Evolutionary conservation across 805 yeast genomes (phyloP).

Genomic region (Candida yuanshanica): DNA sequence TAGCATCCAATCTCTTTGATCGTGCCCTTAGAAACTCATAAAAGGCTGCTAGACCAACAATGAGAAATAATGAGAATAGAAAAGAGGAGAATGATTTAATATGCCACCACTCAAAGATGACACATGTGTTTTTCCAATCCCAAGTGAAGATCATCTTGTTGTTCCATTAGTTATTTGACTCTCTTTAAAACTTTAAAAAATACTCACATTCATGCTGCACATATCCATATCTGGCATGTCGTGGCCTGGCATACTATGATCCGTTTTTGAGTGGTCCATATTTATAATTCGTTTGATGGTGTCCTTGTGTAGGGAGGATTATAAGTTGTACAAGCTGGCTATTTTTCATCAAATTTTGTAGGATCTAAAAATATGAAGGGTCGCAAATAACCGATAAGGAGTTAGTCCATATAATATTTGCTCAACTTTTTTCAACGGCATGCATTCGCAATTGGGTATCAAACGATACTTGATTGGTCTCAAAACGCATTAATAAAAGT

Average conservation of each 20-base stretch:
- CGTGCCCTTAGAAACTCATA: constrained; percentile 52
- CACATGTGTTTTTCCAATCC: constrained; percentile 68
- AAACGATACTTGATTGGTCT: too few species aligned
- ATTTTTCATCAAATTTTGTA: too few species aligned
- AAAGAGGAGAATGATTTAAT: constrained; percentile 47
- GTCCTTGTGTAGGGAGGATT: neutral
- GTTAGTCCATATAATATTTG: too few species aligned
- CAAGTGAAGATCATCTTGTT: constrained; percentile 66
- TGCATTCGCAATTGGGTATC: too few species aligned
- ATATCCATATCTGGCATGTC: constrained; percentile 22
- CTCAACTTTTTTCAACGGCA: too few species aligned
- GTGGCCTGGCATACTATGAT: constrained; percentile 22
- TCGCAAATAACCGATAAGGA: too few species aligned
- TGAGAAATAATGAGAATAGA: constrained; percentile 42
- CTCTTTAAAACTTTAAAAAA: too few species aligned
- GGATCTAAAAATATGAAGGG: too few species aligned
- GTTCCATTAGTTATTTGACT: too few species aligned
- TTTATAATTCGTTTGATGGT: neutral
- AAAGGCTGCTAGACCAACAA: constrained; percentile 44
- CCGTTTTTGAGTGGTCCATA: constrained; percentile 15
- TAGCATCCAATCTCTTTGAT: constrained; percentile 13
- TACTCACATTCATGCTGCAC: constrained; percentile 50
- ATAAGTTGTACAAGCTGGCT: too few species aligned
- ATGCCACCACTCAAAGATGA: constrained; percentile 79
- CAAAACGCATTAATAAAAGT: too few species aligned